Evolutionary conservation across 2,329 filamentous ascomycete species (phyloP), one percentile per base, ranked within the genome.

Genomic region (Penicillium polonicum): DNA sequence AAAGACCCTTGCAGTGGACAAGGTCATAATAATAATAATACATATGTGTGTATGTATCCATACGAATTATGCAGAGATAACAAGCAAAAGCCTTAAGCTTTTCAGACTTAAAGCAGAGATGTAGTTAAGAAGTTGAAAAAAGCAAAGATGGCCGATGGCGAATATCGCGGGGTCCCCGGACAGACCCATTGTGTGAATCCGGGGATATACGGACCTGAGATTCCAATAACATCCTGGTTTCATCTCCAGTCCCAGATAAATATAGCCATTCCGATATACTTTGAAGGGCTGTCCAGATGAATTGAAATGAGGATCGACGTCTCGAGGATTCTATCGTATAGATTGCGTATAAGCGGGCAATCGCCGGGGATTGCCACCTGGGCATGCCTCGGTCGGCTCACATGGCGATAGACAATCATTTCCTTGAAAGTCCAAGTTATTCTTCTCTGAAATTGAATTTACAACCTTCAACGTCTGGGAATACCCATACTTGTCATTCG

Each of bases 151-250:
- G 12, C 21, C 23, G 43, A 42, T 45, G n/a, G 17, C 19, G 9
- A 33, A 52, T 35, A 57, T 57, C 42, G 48, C 29, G 54, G 54
- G 54, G 54, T 50, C 41, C 33, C 45, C 44, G 19, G 27, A 55
- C 19, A 55, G 45, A 44, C 25, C 38, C 36, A 51, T 25, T 42
- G 44, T 42, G 19, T 17, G 7, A 46, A 33, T 46, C 44, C 19
- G 44, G 44, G 31, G 50, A 44, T 44, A 48, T 19, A 42, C 33
- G 35, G 44, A 17, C 19, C 15, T 4, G 33, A 35, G 29, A 38
- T 55, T 23, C 25, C 19, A 29, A n/a, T 52, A 9, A 12, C 3
- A 36, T 50, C n/a, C 13, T 33, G 15, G 23, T 17, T 17, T 7
- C 4, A 51, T 42, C 12, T 33, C 25, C 17, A 23, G 15, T 31